A percentile compares a stretch with the other conserved stretches of the same genome.
phyloP scores from a whole-genome alignment of 441 rosid genomes.

The Adansonia rubrostipa region DNA sequence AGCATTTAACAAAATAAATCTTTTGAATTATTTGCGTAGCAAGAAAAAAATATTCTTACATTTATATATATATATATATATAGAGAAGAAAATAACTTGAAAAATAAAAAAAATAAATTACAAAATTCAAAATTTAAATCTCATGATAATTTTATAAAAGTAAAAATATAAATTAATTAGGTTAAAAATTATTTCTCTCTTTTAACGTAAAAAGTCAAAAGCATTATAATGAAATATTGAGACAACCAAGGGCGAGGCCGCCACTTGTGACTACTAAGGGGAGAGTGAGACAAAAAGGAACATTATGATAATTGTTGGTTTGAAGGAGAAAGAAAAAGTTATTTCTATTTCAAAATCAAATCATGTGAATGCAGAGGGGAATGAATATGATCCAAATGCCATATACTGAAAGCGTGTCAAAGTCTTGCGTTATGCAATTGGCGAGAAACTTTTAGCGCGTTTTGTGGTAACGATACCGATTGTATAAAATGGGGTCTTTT shows the following conservation, averaged over 20 bases:
- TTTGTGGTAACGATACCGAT: conserved; percentile 24
- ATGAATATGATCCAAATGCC: background rate
- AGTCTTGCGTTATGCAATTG: background rate
- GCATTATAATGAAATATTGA: background rate
- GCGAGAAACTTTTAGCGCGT: conserved; percentile 24
- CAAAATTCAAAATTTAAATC: too few relatives aligned
- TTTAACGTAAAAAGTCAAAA: background rate
- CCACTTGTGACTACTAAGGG: conserved; percentile 25
- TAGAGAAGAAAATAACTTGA: too few relatives aligned
- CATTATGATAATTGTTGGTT: background rate
- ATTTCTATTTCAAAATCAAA: conserved; percentile 26
- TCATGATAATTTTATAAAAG: too few relatives aligned
- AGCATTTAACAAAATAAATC: too few relatives aligned
- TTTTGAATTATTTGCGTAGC: too few relatives aligned
- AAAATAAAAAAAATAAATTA: too few relatives aligned
- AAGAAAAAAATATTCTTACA: too few relatives aligned
- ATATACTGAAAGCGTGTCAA: background rate
- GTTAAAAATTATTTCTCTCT: too few relatives aligned
- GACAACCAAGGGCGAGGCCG: conserved; percentile 5
- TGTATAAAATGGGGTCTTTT: background rate
- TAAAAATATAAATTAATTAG: too few relatives aligned
- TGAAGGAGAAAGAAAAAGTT: background rate
- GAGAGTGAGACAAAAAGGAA: conserved; percentile 4
- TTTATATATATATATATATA: too few relatives aligned
- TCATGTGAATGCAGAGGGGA: conserved; percentile 26